Percentiles rank a stretch among this genome's conserved stretches.
Evolutionary conservation across 2,329 filamentous ascomycete genomes (phyloP).

Genomic region (Paraconiothyrium sp.): DNA sequence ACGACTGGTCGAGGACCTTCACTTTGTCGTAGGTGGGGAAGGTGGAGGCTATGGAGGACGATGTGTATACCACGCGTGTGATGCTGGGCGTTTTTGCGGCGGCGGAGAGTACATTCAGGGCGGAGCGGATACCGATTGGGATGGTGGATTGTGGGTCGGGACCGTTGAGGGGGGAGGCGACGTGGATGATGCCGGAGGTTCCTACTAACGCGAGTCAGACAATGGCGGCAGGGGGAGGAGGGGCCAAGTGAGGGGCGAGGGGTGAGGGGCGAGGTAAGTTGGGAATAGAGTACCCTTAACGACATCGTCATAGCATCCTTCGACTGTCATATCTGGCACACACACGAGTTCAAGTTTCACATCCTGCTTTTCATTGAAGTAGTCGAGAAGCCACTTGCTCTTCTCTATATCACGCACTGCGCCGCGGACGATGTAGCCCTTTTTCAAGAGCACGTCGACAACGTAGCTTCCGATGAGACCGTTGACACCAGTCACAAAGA

Average conservation of each 20-base stretch:
- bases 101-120: slow-evolving; percentile 53
- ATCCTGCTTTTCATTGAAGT: slow-evolving; percentile 38
- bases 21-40: slow-evolving; percentile 47
- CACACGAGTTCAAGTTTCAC: slow-evolving; percentile 39
- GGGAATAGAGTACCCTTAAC: slow-evolving; percentile 34
- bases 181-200: slow-evolving; percentile 56
- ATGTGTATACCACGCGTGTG: slow-evolving; percentile 57
- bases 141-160: slow-evolving; percentile 54
- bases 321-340: slow-evolving; percentile 40
- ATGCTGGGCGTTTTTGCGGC: slow-evolving; percentile 53
- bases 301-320: slow-evolving; percentile 37
- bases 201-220: slow-evolving; percentile 17
- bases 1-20: slow-evolving; percentile 39
- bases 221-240: too few relatives aligned
- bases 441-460: slow-evolving; percentile 40
- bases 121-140: slow-evolving; percentile 48
- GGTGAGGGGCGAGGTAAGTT: not conserved
- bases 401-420: slow-evolving; percentile 42
- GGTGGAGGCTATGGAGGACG: slow-evolving; percentile 50
- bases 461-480: slow-evolving; percentile 48
- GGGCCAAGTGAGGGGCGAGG: too few relatives aligned
- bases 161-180: slow-evolving; percentile 55
- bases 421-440: slow-evolving; percentile 49
- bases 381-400: slow-evolving; percentile 40
- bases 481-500: slow-evolving; percentile 50